Evolutionary conservation across 345 rosid genomes (phyloP), one percentile per base, ranked within the genome.

Genomic region (Rhodamnia rubescens): DNA sequence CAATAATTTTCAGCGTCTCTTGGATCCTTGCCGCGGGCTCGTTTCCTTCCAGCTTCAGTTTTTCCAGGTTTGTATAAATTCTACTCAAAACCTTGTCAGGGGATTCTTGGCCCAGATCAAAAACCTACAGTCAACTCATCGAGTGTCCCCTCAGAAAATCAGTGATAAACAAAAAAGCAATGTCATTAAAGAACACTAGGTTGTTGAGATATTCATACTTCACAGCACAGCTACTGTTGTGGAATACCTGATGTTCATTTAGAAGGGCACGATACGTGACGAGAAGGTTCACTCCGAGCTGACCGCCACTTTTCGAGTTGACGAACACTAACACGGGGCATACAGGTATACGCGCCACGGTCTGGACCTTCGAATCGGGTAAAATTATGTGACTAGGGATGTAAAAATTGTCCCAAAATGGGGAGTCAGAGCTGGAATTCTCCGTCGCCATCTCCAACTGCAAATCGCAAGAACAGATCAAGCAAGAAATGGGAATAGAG

Each of bases 251-350:
- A 82, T 90, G 90, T 82, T 88, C 12, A 50, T 92, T 92, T 69
- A 94, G 97, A 86, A 93, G 86, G 32, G 89, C 74, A 15, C 92
- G 93, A 53, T 90, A 94, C 6, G 93, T 91, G 29, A 84, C 29
- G 40, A 94, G 94, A 87, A 94, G 95, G 53, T 90, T 87, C 15
- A 90, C 90, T 7, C 95, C 95, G 18, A 93, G 89, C 90, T 94
- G 95, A n/a, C 97, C 95, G 0, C 95, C 97, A 51, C 97, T 94
- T 90, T 85, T 94, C 51, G 95, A 89, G 90, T 94, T 94, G 84
- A 94, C 91, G 80, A 94, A 94, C 83, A 92, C 95, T 55, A 94
- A 69, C 84, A 93, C 94, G 4, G 97, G 97, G 88, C 95, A 92
- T 44, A 13, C 26, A 5, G 88, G 88, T 4, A 26, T 61, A 59